These are phyloP conservation scores for Aspergillus spinulosporus DNA, from an alignment of 2,329 filamentous ascomycete genomes.

Conservation along the genomic window DNA sequence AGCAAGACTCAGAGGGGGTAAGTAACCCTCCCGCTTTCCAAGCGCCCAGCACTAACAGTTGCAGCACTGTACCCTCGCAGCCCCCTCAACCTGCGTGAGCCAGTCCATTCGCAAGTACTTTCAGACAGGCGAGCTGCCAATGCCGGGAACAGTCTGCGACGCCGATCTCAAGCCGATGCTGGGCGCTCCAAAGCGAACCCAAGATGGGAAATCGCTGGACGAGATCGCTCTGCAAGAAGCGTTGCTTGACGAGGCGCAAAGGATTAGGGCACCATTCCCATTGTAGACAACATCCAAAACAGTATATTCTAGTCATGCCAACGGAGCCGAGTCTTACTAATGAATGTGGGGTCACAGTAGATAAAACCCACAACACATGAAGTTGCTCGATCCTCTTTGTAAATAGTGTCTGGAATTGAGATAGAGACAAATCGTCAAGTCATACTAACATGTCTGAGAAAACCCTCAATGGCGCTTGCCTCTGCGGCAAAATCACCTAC, in stretches of 20 bases:
- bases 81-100: conserved; percentile 40
- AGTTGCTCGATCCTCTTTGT: background rate
- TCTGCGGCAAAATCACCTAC: conserved; percentile 17
- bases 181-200: conserved; percentile 18
- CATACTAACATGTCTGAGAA: conserved; percentile 17
- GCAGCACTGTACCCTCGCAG: conserved; percentile 36
- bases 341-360: background rate
- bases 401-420: background rate
- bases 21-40: conserved; percentile 25
- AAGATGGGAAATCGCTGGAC: background rate
- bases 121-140: conserved; percentile 42
- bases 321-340: background rate
- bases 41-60: background rate
- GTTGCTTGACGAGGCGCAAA: conserved; percentile 20
- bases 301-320: too few species aligned
- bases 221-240: conserved; percentile 21
- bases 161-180: conserved; percentile 39
- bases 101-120: conserved; percentile 44
- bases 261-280: conserved; percentile 7
- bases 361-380: background rate
- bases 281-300: conserved; percentile 1
- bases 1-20: conserved; percentile 47
- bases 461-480: conserved; percentile 12
- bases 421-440: background rate
- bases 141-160: conserved; percentile 36